Evolutionary conservation across 768 basidiomycete genomes (phyloP), one percentile per base, ranked within the genome.

Genomic region (button mushroom (Agaricus bisporus)): DNA sequence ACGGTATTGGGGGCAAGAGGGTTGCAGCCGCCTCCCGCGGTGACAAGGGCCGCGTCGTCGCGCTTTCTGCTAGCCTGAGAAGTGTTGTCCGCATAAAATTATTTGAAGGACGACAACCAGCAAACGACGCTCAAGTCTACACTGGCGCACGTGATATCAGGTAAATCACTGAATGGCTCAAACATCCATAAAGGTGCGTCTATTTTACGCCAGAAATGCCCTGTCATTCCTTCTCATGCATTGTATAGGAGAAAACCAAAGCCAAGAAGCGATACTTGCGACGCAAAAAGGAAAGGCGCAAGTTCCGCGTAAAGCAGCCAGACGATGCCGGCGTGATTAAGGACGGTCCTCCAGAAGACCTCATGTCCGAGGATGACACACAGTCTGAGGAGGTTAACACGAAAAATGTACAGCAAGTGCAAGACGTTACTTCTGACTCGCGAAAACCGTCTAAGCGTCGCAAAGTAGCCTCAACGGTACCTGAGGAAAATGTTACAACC

Each of bases 1-100:
- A 91, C 91, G 91, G 90, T 59, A 87, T 74, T 36, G 91, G 90
- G n/a, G 90, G 91, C 29, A 90, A 77, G 20, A 95, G 74, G 15
- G 84, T 73, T 11, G 82, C 76, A 51, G 83, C 86, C 1, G 85
- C 78, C 64, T 83, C 80, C 17, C 68, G 70, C 3, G 89, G 66
- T 44, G 81, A 82, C 51, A 88, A 60, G 35, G 83, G 80, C 22
- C 73, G 73, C n/a, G 73, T 67, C 1, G 82, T 73, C 0, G 83
- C 67, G 14, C 82, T 84, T 58, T 79, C 73, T 1, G 86, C 86
- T 12, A 81, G 68, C 44, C 76, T 68, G 35, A 70, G 42, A 5
- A 76, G 17, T 35, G 53, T 42, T 25, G 28, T 25, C 18, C 46
- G 53, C 53, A 54, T 54, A 11, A 32, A 22, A 22, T 22, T 22